Base-by-base conservation (phyloP, 257 asterid genomes). In the Apocynum venetum region DNA sequence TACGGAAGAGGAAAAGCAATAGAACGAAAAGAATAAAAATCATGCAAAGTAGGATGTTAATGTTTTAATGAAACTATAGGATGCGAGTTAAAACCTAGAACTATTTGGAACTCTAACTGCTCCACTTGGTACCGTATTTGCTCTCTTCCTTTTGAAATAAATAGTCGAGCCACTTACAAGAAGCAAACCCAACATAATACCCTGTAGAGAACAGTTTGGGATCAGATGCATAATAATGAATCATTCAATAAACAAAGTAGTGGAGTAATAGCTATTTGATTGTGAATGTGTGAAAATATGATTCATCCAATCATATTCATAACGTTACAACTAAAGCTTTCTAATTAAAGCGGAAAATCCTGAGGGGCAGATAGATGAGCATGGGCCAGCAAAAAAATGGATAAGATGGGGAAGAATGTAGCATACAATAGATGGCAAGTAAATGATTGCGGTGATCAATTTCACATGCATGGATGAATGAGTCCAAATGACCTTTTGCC, bases 111-210 rank as follows among this genome's bases (percentile, higher is more conserved):
- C 85, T 85, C 97, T 90, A 56, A 86, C 85, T 72, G 88, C 87
- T 43, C 83, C 90, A 51, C 87, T 86, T 35, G 95, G 87, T 4
- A 70, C 63, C 43, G 82, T 76, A 81, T 79, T 78, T 25, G 83
- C 73, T 82, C 93, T 88, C 84, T 80, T 90, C 79, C 88, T 85
- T 84, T 88, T 90, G 83, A 81, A 84, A 88, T 85, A 91, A 69
- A 95, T 89, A 72, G 91, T 87, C 0, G 98, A 91, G 80, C 98
- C 96, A 74, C 98, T 91, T 74, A 89, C 65, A 57, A 92, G 57
- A 81, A 92, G 88, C 88, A 90, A 84, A 53, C 85, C 91, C 80
- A 90, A 2, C 89, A 91, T 92, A 71, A 92, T 78, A 71, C 82
- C 89, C 98, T 95, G 83, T 77, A 83, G 1, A 36, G 53, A 67